Evolutionary conservation across 2,329 filamentous ascomycete genomes (phyloP), one percentile per base, ranked within the genome.

Genomic region (Byssoonygena ceratinophila): DNA sequence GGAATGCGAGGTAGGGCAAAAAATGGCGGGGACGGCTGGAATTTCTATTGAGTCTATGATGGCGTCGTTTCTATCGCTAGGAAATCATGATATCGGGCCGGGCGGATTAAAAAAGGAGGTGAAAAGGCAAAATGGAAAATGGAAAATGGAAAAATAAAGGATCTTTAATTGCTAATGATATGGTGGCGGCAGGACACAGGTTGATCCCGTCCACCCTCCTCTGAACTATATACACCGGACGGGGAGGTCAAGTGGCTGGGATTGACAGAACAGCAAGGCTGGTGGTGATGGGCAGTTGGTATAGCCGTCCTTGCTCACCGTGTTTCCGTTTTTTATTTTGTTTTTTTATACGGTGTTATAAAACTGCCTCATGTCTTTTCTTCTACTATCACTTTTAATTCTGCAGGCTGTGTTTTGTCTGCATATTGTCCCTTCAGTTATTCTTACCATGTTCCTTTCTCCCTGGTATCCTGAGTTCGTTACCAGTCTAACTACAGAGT

Each of bases 121-220:
- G 25, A n/a, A 20, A 34, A 14, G 18, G 12, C 20, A 20, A 47
- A 47, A 47, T 2, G 20, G 22, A 37, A 47, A 47, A 47, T 2
- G 20, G 20, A 20, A 44, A 27, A 27, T 23, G 45, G 31, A 16
- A 25, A 25, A 47, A 11, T 5, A 34, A 32, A 34, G 5, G 11
- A 11, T 32, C 16, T 29, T 45, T 47, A 47, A 47, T 47, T 18
- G 18, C 32, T 47, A 47, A 47, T 47, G 45, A 39, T 37, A 37
- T 12, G 20, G 12, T n/a, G 32, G 22, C 6, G 32, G 32, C 31
- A 16, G 44, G 29, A 5, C 12, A 12, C 9, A 22, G 31, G 23
- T 22, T 36, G 16, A 34, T 36, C 31, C 44, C 31, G 18, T 14
- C 23, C 29, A 8, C 16, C 29, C 40, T 27, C 23, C 14, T 14